Percentiles rank a stretch among this genome's conserved stretches.
Evolutionary conservation across 1,284 basidiomycete species (phyloP).

Genomic region (Microbotryum lychnidis-dioicae): DNA sequence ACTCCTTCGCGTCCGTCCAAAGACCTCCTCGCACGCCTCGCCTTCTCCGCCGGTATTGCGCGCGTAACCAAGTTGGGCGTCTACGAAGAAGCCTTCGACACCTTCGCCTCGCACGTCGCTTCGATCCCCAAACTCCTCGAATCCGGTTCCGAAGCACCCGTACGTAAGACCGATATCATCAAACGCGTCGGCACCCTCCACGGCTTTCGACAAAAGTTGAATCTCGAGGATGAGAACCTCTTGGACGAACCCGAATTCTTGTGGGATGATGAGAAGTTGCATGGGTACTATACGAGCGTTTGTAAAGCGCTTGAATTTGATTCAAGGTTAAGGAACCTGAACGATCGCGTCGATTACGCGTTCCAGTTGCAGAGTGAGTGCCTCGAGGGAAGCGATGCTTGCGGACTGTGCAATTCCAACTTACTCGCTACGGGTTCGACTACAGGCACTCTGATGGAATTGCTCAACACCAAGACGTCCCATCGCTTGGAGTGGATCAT

Average conservation of each 20-base stretch:
- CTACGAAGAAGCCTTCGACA: conserved; percentile 35
- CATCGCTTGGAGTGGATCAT: conserved; percentile 36
- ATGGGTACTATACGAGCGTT: conserved; percentile 20
- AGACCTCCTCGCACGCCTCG: conserved; percentile 32
- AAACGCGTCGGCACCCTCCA: conserved; percentile 34
- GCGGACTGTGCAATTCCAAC: no score
- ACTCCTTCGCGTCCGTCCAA: conserved; percentile 16
- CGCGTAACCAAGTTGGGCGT: conserved; percentile 34
- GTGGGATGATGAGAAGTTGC: conserved; percentile 27
- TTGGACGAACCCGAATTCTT: conserved; percentile 35
- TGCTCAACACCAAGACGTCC: conserved; percentile 32
- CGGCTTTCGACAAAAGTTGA: conserved; percentile 34
- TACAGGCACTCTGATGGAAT: conserved; percentile 28
- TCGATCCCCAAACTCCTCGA: conserved; percentile 29
- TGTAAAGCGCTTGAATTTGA: conserved; percentile 30
- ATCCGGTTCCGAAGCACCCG: conserved; percentile 31
- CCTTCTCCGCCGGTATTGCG: conserved; percentile 32
- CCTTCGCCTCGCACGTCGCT: conserved; percentile 27
- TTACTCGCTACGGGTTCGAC: no score
- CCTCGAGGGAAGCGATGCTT: not conserved
- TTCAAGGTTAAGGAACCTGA: conserved; percentile 25
- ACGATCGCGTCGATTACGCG: conserved; percentile 34
- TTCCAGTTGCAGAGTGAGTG: conserved; percentile 28
- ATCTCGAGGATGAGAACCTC: conserved; percentile 34
- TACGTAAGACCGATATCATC: conserved; percentile 35